Base-by-base conservation (phyloP, 495 filamentous ascomycete species). In the Jackrogersella multiformis region DNA sequence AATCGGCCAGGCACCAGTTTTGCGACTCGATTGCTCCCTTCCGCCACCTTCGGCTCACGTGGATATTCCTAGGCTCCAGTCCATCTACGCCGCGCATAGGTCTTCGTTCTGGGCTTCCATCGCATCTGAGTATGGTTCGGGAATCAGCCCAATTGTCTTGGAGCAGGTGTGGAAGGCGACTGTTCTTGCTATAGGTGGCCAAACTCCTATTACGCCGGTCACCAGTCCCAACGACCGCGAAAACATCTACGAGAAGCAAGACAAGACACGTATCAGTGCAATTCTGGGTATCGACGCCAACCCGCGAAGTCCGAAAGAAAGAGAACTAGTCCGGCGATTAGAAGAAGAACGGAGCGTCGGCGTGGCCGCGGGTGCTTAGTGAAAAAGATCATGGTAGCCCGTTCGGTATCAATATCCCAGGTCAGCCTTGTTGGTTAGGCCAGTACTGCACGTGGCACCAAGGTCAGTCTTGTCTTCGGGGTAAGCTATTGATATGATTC, bases 51-150 rank as follows among this genome's bases (percentile, higher is more conserved):
- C 78, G 9, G 60, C 74, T 16, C 77, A 78, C 5, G 79, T 94
- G 67, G 89, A 94, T 75, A 86, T 87, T 61, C 80, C 84, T 58
- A 87, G 88, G 49, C 86, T 94, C 9, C 84, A 84, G 34, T 81
- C 84, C 41, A 83, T 92, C 48, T 92, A 93, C 73, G 85, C 88
- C 54, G 80, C 84, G 10, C 89, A 91, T 69, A 85, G 89, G 30
- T 78, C 83, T 32, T 84, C 85, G 10, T 93, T 94, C 75, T 94
- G 91, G 91, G 81, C 81, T 44, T 82, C 82, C 38, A 84, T 94
- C 34, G 90, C 91, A 18, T 76, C 82, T 32, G 87, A 90, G 52
- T 94, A 94, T 61, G 90, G 90, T 49, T 68, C 76, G 3, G 84
- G 86, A 38, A 81, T 88, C 4, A 87, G 86, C 42, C 86, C 88